These are phyloP conservation scores for Talaromyces sp. DNA, from an alignment of 2,329 filamentous ascomycete genomes.

Conservation along the genomic window DNA sequence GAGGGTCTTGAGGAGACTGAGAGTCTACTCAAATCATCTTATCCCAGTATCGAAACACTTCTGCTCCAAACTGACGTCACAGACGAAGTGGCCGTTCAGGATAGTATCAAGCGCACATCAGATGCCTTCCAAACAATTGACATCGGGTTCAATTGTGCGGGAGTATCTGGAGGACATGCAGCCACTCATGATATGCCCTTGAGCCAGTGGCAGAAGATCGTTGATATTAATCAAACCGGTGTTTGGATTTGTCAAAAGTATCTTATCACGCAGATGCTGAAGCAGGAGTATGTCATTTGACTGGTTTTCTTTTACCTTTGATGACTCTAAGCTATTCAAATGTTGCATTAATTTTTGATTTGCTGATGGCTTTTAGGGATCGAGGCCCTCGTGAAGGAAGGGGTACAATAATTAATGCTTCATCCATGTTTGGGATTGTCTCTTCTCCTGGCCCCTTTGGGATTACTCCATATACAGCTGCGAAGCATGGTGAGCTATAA, in stretches of 20 bases:
- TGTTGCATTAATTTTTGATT: not conserved
- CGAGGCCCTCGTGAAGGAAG: slow-evolving; percentile 15
- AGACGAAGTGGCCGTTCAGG: slow-evolving; percentile 37
- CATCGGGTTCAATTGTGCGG: slow-evolving; percentile 59
- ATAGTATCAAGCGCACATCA: slow-evolving; percentile 45
- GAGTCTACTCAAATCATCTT: not conserved
- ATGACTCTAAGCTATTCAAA: too few relatives aligned
- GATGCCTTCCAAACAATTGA: slow-evolving; percentile 58
- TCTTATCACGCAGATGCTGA: slow-evolving; percentile 37
- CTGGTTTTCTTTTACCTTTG: not conserved
- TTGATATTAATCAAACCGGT: slow-evolving; percentile 58
- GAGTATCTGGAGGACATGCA: slow-evolving; percentile 46
- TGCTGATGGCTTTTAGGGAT: not conserved
- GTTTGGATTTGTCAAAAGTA: slow-evolving; percentile 61
- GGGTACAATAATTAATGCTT: slow-evolving; percentile 25
- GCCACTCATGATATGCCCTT: slow-evolving; percentile 51
- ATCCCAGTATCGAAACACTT: not conserved
- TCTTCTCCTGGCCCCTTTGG: slow-evolving; percentile 4
- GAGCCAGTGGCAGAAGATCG: slow-evolving; percentile 53
- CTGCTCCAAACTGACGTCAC: not conserved
- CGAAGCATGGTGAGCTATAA: slow-evolving; percentile 22
- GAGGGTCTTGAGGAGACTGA: slow-evolving; percentile 36
- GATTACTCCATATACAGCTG: slow-evolving; percentile 15
- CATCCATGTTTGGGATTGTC: slow-evolving; percentile 20
- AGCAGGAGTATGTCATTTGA: slow-evolving; percentile 20